Conservation (phyloP, 2,329 filamentous ascomycete genomes). For the Aspergillus phoenicis region DNA sequence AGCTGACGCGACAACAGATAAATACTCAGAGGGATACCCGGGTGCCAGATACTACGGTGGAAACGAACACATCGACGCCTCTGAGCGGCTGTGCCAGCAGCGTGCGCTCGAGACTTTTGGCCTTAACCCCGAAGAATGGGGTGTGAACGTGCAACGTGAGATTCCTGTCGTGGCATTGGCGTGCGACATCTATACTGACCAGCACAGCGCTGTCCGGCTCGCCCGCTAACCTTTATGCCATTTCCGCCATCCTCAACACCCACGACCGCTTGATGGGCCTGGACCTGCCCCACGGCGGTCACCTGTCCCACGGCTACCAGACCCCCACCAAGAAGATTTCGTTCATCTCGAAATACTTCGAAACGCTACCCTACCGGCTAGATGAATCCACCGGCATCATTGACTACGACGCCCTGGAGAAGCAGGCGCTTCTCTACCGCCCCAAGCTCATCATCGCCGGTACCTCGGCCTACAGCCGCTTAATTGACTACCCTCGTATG, state of each 20-base stretch:
- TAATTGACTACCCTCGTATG: conserved; percentile 97
- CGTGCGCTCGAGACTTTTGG: conserved; percentile 86
- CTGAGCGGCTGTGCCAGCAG: conserved; percentile 86
- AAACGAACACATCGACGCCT: conserved; percentile 92
- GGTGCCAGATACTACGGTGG: conserved; percentile 95
- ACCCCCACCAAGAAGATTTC: conserved; percentile 96
- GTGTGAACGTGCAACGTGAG: conserved; percentile 90
- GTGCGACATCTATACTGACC: neutral
- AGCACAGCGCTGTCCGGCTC: conserved; percentile 73
- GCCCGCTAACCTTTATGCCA: conserved; percentile 77
- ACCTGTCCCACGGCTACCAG: conserved; percentile 97
- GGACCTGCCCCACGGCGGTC: conserved; percentile 90
- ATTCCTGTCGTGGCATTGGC: conserved; percentile 10
- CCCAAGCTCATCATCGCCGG: conserved; percentile 96
- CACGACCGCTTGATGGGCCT: conserved; percentile 97
- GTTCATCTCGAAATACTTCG: conserved; percentile 97
- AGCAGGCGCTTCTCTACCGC: conserved; percentile 87
- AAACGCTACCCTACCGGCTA: conserved; percentile 96
- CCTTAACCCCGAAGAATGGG: conserved; percentile 83
- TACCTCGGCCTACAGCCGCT: conserved; percentile 95
- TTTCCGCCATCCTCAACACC: conserved; percentile 92
- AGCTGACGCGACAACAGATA: conserved; percentile 62
- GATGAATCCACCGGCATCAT: conserved; percentile 80
- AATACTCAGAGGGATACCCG: conserved; percentile 98
- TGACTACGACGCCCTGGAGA: conserved; percentile 90